Evolutionary conservation across 2,329 filamentous ascomycete genomes (phyloP).

Genomic region (Talaromyces sp.): DNA sequence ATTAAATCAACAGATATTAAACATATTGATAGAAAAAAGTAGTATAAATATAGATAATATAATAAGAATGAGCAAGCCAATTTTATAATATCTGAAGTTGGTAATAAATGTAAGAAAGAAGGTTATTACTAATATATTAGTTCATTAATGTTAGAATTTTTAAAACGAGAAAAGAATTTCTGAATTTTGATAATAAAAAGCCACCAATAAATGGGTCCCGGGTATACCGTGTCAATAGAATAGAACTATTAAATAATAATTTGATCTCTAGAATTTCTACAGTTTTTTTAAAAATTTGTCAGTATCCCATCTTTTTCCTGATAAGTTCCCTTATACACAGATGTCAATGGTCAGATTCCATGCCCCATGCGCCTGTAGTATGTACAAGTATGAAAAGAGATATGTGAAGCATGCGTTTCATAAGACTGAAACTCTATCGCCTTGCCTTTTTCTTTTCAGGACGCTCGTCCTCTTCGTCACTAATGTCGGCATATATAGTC

Average conservation of each 20-base stretch:
- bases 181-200: too few relatives aligned
- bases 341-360: not conserved
- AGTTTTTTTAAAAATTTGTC: too few relatives aligned
- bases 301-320: not conserved
- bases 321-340: not conserved
- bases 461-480: constrained; percentile 67
- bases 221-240: not conserved
- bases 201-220: not conserved
- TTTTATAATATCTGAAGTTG: too few relatives aligned
- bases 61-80: too few relatives aligned
- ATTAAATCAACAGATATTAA: too few relatives aligned
- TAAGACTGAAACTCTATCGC: constrained; percentile 13
- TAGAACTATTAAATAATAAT: not conserved
- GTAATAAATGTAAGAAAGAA: too few relatives aligned
- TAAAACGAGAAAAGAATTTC: too few relatives aligned
- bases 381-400: constrained; percentile 1
- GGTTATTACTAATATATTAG: too few relatives aligned
- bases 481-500: constrained; percentile 82
- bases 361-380: not conserved
- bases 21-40: too few relatives aligned
- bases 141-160: too few relatives aligned
- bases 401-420: not conserved
- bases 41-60: too few relatives aligned
- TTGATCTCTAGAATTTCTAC: not conserved
- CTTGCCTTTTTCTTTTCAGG: constrained; percentile 58